These are phyloP conservation scores for Blastomyces silverae DNA, from an alignment of 2,329 filamentous ascomycete genomes.

Conservation along the genomic window DNA sequence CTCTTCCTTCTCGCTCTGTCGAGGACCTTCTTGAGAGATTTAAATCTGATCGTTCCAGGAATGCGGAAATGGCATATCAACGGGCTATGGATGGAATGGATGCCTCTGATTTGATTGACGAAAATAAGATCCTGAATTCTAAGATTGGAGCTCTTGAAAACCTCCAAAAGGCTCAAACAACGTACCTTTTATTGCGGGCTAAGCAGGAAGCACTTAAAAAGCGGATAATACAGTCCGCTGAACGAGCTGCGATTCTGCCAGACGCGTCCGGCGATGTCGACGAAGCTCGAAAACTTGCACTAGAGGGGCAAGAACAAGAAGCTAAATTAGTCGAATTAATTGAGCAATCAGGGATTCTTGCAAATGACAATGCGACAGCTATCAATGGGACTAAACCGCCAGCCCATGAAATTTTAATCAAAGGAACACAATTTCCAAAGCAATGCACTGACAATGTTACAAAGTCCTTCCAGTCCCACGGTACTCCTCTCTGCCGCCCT, in stretches of 20 bases:
- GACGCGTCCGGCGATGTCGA: slow-evolving; percentile 31
- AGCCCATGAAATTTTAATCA: slow-evolving; percentile 19
- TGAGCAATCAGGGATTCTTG: slow-evolving; percentile 28
- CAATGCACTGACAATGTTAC: slow-evolving; percentile 10
- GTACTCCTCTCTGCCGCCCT: not conserved
- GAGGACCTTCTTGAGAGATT: slow-evolving; percentile 28
- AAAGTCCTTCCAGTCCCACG: not conserved
- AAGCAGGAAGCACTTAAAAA: slow-evolving; percentile 34
- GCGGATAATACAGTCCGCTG: slow-evolving; percentile 33
- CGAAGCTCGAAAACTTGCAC: slow-evolving; percentile 30
- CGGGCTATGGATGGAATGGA: slow-evolving; percentile 33
- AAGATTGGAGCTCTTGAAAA: slow-evolving; percentile 36
- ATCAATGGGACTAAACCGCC: slow-evolving; percentile 2
- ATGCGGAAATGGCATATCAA: slow-evolving; percentile 36
- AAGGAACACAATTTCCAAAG: slow-evolving; percentile 19
- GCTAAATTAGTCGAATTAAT: slow-evolving; percentile 32
- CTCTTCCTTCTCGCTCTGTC: slow-evolving; percentile 27
- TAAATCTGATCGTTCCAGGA: slow-evolving; percentile 29
- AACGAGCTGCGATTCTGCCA: slow-evolving; percentile 31
- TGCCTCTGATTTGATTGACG: slow-evolving; percentile 30
- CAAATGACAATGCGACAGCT: slow-evolving; percentile 11
- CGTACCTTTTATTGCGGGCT: slow-evolving; percentile 27
- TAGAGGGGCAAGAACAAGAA: slow-evolving; percentile 34
- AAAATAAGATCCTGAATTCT: slow-evolving; percentile 33
- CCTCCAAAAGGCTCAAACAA: slow-evolving; percentile 28